Base-by-base conservation (phyloP, 352 stramenopile genomes). In the Pythium rhizo-oryzae region DNA sequence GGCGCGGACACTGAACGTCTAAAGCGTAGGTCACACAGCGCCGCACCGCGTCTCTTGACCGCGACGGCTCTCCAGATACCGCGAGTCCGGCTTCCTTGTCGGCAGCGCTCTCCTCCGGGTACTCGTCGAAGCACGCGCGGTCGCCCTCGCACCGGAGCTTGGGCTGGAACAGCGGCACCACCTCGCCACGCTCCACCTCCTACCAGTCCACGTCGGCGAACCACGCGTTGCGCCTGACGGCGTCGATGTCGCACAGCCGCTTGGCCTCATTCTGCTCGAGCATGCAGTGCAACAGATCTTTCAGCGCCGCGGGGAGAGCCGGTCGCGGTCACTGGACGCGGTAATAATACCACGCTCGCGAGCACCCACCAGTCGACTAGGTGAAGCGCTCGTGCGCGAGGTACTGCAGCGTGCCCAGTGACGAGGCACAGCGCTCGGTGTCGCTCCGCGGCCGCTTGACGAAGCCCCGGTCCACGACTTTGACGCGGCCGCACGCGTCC, bases 301-400 rank as follows among this genome's bases (percentile, higher is more conserved):
- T 86, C 25, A 89, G 73, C 7, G 68, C 30, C 18, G 52, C 41
- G 16, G 77, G 62, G 54, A 89, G 76, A 52, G 80, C 74, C 68
- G 28, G 28, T 6, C 78, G 73, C 19, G 79, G 70, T 77, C 77
- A 88, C 62, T 78, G 70, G 46, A 93, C 72, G 43, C 84, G 76
- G 15, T n/a, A n/a, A n/a, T n/a, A n/a, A n/a, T n/a, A n/a, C 86
- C 82, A 96, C 75, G 52, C 85, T 91, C 1, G 82, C 89, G 50
- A 92, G 77, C 9, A 86, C 87, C 89, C 89, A 96, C 87, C 84
- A 96, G 79, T 96, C 89, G 0, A 96, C 87, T 98, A 97, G 63
- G 81, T 91, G n/a, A 93, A 83, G 41, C 90, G 83, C 61, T 94
- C 84, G 0, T 84, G 86, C 8, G 84, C 79, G 9, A 94, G 69